These are phyloP conservation scores for Alternaria tenuissima DNA, from an alignment of 2,329 filamentous ascomycete genomes.

Conservation along the genomic window DNA sequence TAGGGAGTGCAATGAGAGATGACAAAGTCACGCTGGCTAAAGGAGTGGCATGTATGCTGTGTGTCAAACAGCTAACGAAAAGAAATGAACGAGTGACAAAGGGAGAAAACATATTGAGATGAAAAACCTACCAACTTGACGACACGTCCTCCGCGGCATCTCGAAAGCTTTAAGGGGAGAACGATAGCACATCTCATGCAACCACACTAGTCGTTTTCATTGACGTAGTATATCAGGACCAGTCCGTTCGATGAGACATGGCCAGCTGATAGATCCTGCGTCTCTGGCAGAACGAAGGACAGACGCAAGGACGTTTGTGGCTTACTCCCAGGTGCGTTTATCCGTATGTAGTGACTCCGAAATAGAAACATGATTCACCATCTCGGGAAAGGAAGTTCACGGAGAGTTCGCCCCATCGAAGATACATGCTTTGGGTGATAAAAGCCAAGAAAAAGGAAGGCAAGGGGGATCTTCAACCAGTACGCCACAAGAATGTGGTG, in stretches of 20 bases:
- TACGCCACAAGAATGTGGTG: background rate
- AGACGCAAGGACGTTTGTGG: conserved; percentile 11
- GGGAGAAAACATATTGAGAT: conserved; percentile 16
- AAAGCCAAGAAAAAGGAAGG: conserved; percentile 14
- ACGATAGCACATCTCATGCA: background rate
- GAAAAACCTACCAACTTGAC: conserved; percentile 1
- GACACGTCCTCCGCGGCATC: background rate
- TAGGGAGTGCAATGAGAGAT: conserved; percentile 1
- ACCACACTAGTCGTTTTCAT: conserved; percentile 1
- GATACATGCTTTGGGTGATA: conserved; percentile 3
- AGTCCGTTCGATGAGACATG: conserved; percentile 10
- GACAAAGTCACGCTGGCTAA: conserved; percentile 9
- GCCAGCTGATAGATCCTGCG: conserved; percentile 8
- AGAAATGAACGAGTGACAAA: conserved; percentile 11
- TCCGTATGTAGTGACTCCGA: conserved; percentile 10
- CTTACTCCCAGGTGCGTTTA: conserved; percentile 3
- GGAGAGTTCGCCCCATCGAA: conserved; percentile 6
- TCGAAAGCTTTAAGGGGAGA: conserved; percentile 7
- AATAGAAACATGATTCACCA: conserved; percentile 6
- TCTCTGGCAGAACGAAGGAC: conserved; percentile 8
- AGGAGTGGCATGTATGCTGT: conserved; percentile 8
- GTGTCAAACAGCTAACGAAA: conserved; percentile 7
- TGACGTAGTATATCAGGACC: conserved; percentile 6
- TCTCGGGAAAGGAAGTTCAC: conserved; percentile 5
- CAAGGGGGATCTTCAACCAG: conserved; percentile 4